These are phyloP conservation scores for Helotiales sp. DNA, from an alignment of 2,329 filamentous ascomycete species.

Conservation along the genomic window DNA sequence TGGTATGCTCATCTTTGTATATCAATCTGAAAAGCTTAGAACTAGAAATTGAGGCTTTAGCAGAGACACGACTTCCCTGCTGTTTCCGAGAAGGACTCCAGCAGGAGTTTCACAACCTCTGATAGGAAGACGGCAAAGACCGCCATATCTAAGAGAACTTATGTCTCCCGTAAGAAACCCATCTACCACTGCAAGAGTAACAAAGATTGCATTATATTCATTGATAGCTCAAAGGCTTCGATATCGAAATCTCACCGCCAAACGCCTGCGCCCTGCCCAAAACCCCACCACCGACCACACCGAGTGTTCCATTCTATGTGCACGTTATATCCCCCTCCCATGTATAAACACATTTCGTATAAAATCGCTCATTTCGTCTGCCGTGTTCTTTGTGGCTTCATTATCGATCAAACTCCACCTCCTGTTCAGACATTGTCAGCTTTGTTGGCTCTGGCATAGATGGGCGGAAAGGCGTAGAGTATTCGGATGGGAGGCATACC, in stretches of 20 bases:
- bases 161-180: neutral
- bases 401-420: neutral
- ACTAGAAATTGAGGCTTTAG: no score
- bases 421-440: no score
- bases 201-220: neutral
- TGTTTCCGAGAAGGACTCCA: no score
- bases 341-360: neutral
- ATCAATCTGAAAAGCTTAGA: no score
- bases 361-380: neutral
- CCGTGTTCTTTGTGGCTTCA: neutral
- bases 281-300: neutral
- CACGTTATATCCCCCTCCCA: neutral
- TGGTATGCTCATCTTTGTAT: no score
- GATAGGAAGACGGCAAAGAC: no score
- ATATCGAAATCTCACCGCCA: neutral
- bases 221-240: slow-evolving; percentile 4
- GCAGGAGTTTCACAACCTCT: no score
- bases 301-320: slow-evolving; percentile 4
- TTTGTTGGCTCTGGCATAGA: no score
- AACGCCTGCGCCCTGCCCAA: slow-evolving; percentile 4
- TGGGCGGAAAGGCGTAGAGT: no score
- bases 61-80: no score
- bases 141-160: no score
- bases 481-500: slow-evolving; percentile 21
- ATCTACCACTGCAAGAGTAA: neutral